phyloP scores from a whole-genome alignment of 805 yeast genomes.

The Spencermartinsiella europaea region DNA sequence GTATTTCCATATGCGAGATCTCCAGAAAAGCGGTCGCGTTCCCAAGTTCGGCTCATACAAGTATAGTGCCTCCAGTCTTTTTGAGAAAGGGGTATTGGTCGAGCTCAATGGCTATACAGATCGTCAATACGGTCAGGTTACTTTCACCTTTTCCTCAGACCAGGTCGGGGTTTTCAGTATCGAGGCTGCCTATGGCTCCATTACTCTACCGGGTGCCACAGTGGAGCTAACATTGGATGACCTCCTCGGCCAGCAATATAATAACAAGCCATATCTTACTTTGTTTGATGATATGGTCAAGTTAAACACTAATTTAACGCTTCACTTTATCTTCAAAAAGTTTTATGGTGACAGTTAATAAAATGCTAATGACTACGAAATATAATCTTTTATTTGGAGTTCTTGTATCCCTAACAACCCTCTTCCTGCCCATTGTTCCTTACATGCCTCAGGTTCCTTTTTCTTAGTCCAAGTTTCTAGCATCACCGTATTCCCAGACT shows the following conservation, averaged over 20 bases:
- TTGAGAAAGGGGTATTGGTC: conserved; percentile 64
- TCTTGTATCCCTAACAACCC: too few relatives aligned
- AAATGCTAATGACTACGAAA: background rate
- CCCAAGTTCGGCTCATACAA: conserved; percentile 75
- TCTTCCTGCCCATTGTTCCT: too few relatives aligned
- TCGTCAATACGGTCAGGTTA: conserved; percentile 56
- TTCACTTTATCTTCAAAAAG: conserved; percentile 66
- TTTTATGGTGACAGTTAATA: conserved; percentile 51
- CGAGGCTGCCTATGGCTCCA: conserved; percentile 64
- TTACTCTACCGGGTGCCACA: conserved; percentile 49
- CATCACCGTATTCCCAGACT: conserved; percentile 75
- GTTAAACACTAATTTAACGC: conserved; percentile 62
- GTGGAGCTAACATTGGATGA: conserved; percentile 63
- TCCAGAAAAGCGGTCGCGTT: conserved; percentile 58
- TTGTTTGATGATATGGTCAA: conserved; percentile 64
- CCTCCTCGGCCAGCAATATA: conserved; percentile 68
- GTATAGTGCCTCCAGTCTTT: conserved; percentile 67
- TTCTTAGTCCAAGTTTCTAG: conserved; percentile 49
- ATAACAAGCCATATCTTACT: conserved; percentile 47
- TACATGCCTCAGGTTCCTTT: too few relatives aligned
- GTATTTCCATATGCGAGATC: conserved; percentile 66
- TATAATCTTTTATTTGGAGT: too few relatives aligned
- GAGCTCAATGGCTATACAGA: conserved; percentile 50
- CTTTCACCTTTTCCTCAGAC: conserved; percentile 72
- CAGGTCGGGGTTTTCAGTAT: conserved; percentile 65